Base-by-base conservation (phyloP, 2,329 filamentous ascomycete genomes). In the Westerdykella aurantiaca region DNA sequence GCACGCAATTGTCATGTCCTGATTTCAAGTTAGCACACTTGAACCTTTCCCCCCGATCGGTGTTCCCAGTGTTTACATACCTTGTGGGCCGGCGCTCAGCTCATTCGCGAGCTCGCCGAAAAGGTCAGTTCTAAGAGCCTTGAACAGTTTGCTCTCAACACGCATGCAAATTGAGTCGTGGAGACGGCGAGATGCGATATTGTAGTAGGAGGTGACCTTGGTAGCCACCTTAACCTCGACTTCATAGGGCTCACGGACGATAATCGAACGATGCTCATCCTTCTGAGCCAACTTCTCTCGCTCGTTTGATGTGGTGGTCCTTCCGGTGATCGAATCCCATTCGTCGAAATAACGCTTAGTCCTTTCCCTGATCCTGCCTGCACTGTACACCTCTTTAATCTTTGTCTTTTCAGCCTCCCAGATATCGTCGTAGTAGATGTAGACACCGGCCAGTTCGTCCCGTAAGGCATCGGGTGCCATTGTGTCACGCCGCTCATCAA, bases 131-230 rank as follows among this genome's bases (percentile, higher is more conserved):
- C 52, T 48, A 0, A 67, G 46, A 13, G 49, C 43, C 25, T 57
- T 56, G 48, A 63, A 65, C 29, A 71, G 51, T 34, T 70, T 64
- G 0, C 47, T 58, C n/a, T 68, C 56, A 1, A 73, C 55, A 1
- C 68, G 54, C 52, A 67, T 65, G 21, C 57, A 66, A 5, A 77
- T 55, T 0, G 59, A 58, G 22, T 89, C 84, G 0, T 80, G 72
- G 53, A 88, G 85, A 1, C 84, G 76, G 29, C 74, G 68, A 0
- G 80, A 77, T 0, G 85, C 83, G 4, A 83, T 76, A 38, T 79
- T 73, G 57, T 89, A 89, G 61, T 88, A 89, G 0, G 78, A 83
- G 0, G 82, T 72, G 37, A 86, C 74, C 4, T 80, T 80, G 0
- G 81, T 74, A 0, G 85, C 77, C 0, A 85, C 78, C 7, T 75